Conservation (phyloP, 768 basidiomycete species). For the Rhodosporidiobolus sp. region DNA sequence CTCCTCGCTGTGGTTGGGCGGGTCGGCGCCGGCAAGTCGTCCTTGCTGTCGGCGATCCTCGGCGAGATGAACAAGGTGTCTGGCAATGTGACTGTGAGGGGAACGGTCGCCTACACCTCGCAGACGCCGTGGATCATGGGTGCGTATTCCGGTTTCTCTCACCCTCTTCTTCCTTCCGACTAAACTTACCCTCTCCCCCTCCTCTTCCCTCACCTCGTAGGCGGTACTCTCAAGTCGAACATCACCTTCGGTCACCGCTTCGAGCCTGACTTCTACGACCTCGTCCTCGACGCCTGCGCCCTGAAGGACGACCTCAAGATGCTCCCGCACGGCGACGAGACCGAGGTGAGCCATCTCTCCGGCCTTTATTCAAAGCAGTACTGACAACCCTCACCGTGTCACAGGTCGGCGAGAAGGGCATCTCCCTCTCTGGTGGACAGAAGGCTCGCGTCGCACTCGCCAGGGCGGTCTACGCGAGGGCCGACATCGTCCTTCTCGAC, state of each 20-base stretch:
- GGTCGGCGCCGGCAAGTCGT: conserved; percentile 78
- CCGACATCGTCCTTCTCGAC: conserved; percentile 86
- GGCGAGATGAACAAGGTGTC: conserved; percentile 56
- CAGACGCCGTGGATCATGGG: conserved; percentile 58
- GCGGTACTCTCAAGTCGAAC: conserved; percentile 84
- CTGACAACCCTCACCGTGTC: conserved; percentile 51
- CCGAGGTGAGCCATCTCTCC: background rate
- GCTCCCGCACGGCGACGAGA: conserved; percentile 69
- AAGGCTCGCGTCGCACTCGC: conserved; percentile 78
- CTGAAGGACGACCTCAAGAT: conserved; percentile 73
- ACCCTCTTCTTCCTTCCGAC: conserved; percentile 37
- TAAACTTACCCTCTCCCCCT: conserved; percentile 42
- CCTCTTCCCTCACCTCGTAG: too few species aligned
- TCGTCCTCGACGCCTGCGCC: conserved; percentile 86
- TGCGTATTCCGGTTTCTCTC: background rate
- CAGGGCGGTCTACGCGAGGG: conserved; percentile 83
- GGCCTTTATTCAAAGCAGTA: too few species aligned
- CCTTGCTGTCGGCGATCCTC: conserved; percentile 27
- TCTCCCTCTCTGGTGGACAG: conserved; percentile 59
- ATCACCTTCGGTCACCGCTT: conserved; percentile 87
- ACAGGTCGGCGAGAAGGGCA: conserved; percentile 78
- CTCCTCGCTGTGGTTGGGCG: conserved; percentile 79
- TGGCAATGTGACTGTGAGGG: conserved; percentile 63
- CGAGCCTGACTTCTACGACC: conserved; percentile 76
- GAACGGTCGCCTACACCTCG: conserved; percentile 41